phyloP scores from a whole-genome alignment of 2,329 filamentous ascomycete species.

The Stemphylium lycopersici region DNA sequence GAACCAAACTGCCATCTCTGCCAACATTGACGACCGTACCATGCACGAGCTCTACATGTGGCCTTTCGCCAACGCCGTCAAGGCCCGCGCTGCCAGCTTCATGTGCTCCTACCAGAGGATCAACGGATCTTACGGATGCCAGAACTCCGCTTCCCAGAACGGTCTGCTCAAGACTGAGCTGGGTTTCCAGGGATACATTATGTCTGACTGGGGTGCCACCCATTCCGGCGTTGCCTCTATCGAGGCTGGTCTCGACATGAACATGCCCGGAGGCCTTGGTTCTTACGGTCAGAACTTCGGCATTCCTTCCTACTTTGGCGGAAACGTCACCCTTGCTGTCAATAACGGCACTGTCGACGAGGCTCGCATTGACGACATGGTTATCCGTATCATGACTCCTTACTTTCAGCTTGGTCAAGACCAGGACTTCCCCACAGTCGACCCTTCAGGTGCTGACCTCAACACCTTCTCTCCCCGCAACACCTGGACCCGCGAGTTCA shows the following conservation, averaged over 20 bases:
- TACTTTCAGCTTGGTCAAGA: conserved; percentile 55
- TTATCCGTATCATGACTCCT: conserved; percentile 53
- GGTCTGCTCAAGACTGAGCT: conserved; percentile 60
- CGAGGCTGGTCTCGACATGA: conserved; percentile 57
- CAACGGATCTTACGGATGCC: conserved; percentile 46
- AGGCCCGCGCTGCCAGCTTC: conserved; percentile 62
- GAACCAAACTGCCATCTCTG: conserved; percentile 60
- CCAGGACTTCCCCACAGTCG: conserved; percentile 48
- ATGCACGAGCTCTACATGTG: conserved; percentile 71
- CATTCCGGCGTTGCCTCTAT: conserved; percentile 51
- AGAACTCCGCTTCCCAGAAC: conserved; percentile 54
- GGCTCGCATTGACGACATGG: conserved; percentile 55
- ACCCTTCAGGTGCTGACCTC: conserved; percentile 38
- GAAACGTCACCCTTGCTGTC: conserved; percentile 48
- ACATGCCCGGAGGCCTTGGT: conserved; percentile 48
- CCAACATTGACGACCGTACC: conserved; percentile 69
- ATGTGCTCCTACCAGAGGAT: conserved; percentile 63
- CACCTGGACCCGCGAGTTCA: conserved; percentile 43
- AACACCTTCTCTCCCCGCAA: conserved; percentile 50
- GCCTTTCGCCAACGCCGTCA: conserved; percentile 68
- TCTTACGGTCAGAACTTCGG: conserved; percentile 39
- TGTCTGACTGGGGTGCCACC: conserved; percentile 55
- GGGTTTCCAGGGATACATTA: conserved; percentile 55
- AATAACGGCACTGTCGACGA: conserved; percentile 52
- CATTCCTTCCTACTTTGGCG: conserved; percentile 52